These are phyloP conservation scores for Dactylis glomerata DNA, from an alignment of 176 grass and related monocot genomes.

Conservation along the genomic window DNA sequence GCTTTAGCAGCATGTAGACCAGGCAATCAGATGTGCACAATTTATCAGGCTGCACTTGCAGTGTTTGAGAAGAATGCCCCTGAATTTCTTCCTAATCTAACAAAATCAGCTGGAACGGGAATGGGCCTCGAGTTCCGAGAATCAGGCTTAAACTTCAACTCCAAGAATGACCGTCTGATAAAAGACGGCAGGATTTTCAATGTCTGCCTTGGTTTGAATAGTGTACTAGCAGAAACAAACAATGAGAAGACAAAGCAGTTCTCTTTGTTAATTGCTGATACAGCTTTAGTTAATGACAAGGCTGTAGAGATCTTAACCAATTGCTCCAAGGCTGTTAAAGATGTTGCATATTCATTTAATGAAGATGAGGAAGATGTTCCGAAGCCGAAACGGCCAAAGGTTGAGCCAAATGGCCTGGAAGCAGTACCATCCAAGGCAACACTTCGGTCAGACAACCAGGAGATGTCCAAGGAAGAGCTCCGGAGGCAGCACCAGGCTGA, in stretches of 20 bases:
- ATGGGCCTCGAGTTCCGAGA: conserved; percentile 91
- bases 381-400: background rate
- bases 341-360: conserved; percentile 55
- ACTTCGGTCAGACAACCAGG: conserved; percentile 12
- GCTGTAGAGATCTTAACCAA: conserved; percentile 58
- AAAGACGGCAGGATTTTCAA: conserved; percentile 85
- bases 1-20: conserved; percentile 52
- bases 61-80: conserved; percentile 73
- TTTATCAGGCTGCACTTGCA: conserved; percentile 62
- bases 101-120: conserved; percentile 84
- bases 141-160: conserved; percentile 70
- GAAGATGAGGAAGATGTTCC: conserved; percentile 29
- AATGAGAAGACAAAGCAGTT: conserved; percentile 83
- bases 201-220: conserved; percentile 87
- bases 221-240: conserved; percentile 59
- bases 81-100: conserved; percentile 67
- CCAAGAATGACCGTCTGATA: conserved; percentile 60
- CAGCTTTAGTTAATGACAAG: conserved; percentile 63
- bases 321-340: conserved; percentile 44
- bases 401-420: background rate
- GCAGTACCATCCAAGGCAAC: conserved; percentile 16
- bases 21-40: conserved; percentile 56
- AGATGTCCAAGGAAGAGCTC: conserved; percentile 53
- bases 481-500: conserved; percentile 58
- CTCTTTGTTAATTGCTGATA: conserved; percentile 75